Evolutionary conservation across 2,329 filamentous ascomycete genomes (phyloP), one percentile per base, ranked within the genome.

Genomic region (Cladorrhinum sp.): DNA sequence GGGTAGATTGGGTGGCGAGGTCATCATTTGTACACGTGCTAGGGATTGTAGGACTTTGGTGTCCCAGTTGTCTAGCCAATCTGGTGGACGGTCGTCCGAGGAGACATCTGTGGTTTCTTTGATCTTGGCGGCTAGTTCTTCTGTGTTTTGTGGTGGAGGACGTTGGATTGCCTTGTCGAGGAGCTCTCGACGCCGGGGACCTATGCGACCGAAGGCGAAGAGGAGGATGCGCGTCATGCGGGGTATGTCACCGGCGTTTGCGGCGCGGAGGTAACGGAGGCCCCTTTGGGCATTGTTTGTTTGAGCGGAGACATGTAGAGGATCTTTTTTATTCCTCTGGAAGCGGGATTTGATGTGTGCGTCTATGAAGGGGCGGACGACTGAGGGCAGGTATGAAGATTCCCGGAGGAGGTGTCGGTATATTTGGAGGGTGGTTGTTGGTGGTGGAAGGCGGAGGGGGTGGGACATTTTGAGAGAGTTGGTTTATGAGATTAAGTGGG

Each of bases 361-460:
- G 51, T 74, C 69, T 57, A 83, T 73, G 58, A 75, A 79, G 2
- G 73, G 70, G 42, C 78, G 79, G 61, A 81, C 82, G 42, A 80
- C 72, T 2, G 76, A 76, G 1, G 84, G 84, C 2, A 88, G 80
- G 68, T 88, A 88, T 26, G 82, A 80, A 42, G 79, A 75, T 74
- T 87, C 84, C 62, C 86, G 83, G 36, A 88, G 81, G 21, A 88
- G 74, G 61, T 83, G 79, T 59, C 86, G 80, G 71, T 86, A 88
- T 52, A 57, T 72, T 66, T 81, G 79, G 14, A 79, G 67, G 3
- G 75, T 51, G 1, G 60, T 68, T 21, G 57, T 26, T 12, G 67
- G 67, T 12, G 55, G 58, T 18, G 66, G 73, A 42, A 71, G 67
- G 18, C 71, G 71, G 21, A 78, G 72, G 55, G 71, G 73, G 23